These are phyloP conservation scores for Cystofilobasidium capitatum DNA, from an alignment of 768 basidiomycete species.

Conservation along the genomic window DNA sequence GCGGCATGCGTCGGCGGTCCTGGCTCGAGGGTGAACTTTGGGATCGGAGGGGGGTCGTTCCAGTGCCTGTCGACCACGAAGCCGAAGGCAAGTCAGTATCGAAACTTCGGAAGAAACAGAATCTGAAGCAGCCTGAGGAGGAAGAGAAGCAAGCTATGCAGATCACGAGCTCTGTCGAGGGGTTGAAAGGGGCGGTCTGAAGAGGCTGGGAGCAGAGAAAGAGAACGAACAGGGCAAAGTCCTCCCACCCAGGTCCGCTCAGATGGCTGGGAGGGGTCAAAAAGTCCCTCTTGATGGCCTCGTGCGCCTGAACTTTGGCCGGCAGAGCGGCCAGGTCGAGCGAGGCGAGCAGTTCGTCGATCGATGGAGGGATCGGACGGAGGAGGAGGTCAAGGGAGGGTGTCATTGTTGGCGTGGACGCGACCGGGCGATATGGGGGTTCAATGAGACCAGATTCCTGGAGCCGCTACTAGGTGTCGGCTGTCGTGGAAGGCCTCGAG, in stretches of 20 bases:
- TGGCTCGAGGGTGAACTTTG: background rate
- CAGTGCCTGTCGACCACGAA: background rate
- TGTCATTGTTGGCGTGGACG: too few species aligned
- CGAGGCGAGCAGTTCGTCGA: conserved; percentile 29
- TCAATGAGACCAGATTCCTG: too few species aligned
- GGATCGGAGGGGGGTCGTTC: background rate
- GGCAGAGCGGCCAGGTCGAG: conserved; percentile 31
- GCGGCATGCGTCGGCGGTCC: conserved; percentile 10
- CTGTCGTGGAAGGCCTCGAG: too few species aligned
- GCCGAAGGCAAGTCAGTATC: too few species aligned
- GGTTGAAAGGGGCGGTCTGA: background rate
- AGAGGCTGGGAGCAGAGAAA: background rate
- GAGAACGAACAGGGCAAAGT: conserved; percentile 8
- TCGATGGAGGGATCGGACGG: conserved; percentile 24
- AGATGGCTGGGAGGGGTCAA: background rate
- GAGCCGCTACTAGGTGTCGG: too few species aligned
- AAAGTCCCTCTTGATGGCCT: background rate
- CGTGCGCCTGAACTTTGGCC: conserved; percentile 25
- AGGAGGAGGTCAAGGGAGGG: conserved; percentile 4
- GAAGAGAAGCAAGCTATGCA: background rate
- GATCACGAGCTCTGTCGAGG: background rate
- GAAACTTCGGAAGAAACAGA: too few species aligned
- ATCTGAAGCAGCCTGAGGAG: background rate
- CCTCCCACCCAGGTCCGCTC: background rate
- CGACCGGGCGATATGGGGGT: too few species aligned